Percentiles rank a stretch among this genome's conserved stretches.
These are phyloP conservation scores for Jaapia argillacea DNA, from an alignment of 768 basidiomycete genomes.

Conservation along the genomic window DNA sequence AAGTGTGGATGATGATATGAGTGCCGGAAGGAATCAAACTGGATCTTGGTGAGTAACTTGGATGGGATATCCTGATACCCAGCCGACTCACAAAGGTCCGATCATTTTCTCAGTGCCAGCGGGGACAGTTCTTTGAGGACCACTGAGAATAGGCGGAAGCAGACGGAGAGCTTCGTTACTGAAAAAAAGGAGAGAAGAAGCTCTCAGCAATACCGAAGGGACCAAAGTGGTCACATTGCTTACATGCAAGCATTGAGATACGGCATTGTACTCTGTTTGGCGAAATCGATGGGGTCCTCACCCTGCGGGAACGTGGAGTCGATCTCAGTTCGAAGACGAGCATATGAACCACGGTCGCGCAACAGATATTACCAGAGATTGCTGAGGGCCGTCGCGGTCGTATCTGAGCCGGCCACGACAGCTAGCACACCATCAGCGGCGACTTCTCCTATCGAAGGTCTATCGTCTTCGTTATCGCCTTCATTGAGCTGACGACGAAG, in stretches of 20 bases:
- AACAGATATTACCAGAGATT: conserved; percentile 25
- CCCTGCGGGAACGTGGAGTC: conserved; percentile 12
- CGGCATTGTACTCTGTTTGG: conserved; percentile 9
- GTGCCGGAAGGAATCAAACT: conserved; percentile 13
- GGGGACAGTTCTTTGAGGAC: conserved; percentile 23
- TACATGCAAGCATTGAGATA: conserved; percentile 17
- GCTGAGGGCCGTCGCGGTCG: conserved; percentile 28
- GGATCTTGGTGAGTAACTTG: too few species aligned
- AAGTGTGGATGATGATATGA: conserved; percentile 26
- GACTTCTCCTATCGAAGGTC: conserved; percentile 25
- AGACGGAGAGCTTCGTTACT: conserved; percentile 39
- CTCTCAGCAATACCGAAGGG: too few species aligned
- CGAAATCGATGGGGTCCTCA: not conserved
- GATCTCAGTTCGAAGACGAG: conserved; percentile 27
- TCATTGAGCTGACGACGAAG: conserved; percentile 32
- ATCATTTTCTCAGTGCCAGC: conserved; percentile 22
- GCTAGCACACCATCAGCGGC: conserved; percentile 30
- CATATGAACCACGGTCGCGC: conserved; percentile 21
- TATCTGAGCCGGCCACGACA: conserved; percentile 36
- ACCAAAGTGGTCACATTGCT: too few species aligned
- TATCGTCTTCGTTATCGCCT: conserved; percentile 23
- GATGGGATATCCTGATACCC: too few species aligned
- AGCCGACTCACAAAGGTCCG: conserved; percentile 23
- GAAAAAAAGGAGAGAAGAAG: too few species aligned
- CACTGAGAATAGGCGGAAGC: conserved; percentile 30